Evolutionary conservation across 208 protist species (phyloP), one percentile per base, ranked within the genome.

Genomic region (Crithidia thermophila): DNA sequence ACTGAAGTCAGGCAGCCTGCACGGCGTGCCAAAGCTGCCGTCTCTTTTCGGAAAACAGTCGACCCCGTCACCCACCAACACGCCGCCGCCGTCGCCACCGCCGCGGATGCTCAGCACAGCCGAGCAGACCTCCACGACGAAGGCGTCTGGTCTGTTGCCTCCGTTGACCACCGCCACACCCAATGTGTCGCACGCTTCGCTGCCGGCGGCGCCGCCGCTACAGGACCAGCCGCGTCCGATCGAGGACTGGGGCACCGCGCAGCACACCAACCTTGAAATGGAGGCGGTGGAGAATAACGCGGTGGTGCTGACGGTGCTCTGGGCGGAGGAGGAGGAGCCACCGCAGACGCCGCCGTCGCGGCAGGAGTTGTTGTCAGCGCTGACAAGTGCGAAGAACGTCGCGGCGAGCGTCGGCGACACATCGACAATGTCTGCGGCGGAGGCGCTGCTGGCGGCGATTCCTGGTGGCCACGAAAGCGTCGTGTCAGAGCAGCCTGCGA

Each of bases 211-310:
- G 36, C 69, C 61, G 20, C 69, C 70, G 11, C 40, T 81, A 20
- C 62, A 67, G 6, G 28, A 28, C 18, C 51, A 51, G 16, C 53
- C 49, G 36, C 72, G 57, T 14, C 57, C 68, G 13, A 68, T 87
- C 13, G 77, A 77, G 55, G 72, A 84, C 46, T 88, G 87, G 87
- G 87, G 84, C 16, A n/a, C n/a, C n/a, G 72, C 72, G 21, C 46
- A 73, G 0, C 69, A 75, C 55, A 9, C 56, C 18, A 34, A 77
- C 42, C 23, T 67, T 0, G 74, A 81, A 40, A 81, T 84, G 56
- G 84, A 92, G 33, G 86, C 85, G 20, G 75, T 90, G 56, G 84
- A 94, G 73, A 90, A 84, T 37, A 92, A 94, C 64, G 77, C 77
- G 42, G 76, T 92, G 28, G 75, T 75, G 33, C 60, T 92, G 5